phyloP scores from a whole-genome alignment of 1,139 yeast genomes.

The Pichia sp. region DNA sequence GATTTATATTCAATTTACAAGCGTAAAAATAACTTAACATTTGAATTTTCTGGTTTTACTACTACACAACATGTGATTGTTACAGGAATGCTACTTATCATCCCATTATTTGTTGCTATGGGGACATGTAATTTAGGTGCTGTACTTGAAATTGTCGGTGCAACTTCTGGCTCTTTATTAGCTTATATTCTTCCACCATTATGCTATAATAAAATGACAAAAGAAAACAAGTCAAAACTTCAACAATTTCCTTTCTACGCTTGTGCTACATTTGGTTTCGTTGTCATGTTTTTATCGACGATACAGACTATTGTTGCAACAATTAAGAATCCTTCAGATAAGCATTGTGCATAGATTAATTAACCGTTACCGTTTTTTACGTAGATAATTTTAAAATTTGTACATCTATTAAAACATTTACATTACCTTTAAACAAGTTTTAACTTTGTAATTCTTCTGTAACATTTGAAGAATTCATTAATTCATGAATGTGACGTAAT shows the following conservation, averaged over 20 bases:
- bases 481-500: neutral
- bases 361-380: neutral
- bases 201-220: constrained; percentile 65
- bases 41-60: constrained; percentile 34
- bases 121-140: constrained; percentile 87
- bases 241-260: constrained; percentile 50
- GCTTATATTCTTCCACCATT: constrained; percentile 89
- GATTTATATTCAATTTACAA: constrained; percentile 43
- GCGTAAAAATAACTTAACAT: constrained; percentile 16
- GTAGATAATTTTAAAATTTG: neutral
- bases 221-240: constrained; percentile 35
- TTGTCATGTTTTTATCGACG: constrained; percentile 75
- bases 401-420: neutral
- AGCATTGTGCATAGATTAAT: constrained; percentile 34
- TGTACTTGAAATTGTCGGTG: constrained; percentile 82
- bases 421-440: no score
- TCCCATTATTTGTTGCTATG: constrained; percentile 71
- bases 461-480: neutral
- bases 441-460: neutral
- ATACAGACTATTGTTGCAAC: constrained; percentile 59
- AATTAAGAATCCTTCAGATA: constrained; percentile 33
- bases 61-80: constrained; percentile 52
- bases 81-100: constrained; percentile 59
- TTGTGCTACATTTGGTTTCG: constrained; percentile 65
- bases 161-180: constrained; percentile 87